Evolutionary conservation across 805 yeast genomes (phyloP), one percentile per base, ranked within the genome.

Genomic region (Cyberlindnera petersonii): DNA sequence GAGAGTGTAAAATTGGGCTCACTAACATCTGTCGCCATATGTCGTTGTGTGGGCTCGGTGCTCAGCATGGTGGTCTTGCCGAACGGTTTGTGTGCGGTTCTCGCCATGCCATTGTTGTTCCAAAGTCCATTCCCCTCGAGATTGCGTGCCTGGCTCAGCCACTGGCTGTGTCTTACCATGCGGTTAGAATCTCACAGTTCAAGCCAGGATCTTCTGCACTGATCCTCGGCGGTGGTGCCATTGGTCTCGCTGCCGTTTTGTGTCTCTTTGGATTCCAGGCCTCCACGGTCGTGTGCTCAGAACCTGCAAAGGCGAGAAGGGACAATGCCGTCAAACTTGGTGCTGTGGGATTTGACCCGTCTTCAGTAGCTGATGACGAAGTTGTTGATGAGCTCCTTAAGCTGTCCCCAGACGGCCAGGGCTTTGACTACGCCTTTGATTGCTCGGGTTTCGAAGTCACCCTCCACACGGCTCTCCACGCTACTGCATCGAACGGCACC

Each of bases 101-200:
- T 49, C 40, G 53, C 43, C 57, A 72, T 60, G 53, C 66, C 49
- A 50, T 66, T 53, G 58, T 63, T 39, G 59, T 72, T 31, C 75
- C 76, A 24, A 59, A 63, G 19, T 45, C 51, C 4, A 59, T 71
- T 24, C 64, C 70, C 46, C 48, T 59, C 51, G 70, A 65, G 42
- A 57, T 64, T 26, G 77, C 77, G 5, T 81, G 82, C 2, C 57
- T 77, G 35, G 65, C 71, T 24, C 81, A 77, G 56, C 83, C 84
- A 4, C 56, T 77, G 29, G 62, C 77, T 7, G 82, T 77, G 14
- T 70, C 81, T 1, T 76, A 77, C 72, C 83, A 78, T 49, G 81
- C 81, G 1, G 74, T 71, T 4, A 50, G 69, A 43, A 61, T 60
- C 17, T 56, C 73, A 0, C 56, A 59, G 8, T 60, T 71, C 46